phyloP scores from a whole-genome alignment of 2,329 filamentous ascomycete species.

The Tolypocladium cylindrosporum region DNA sequence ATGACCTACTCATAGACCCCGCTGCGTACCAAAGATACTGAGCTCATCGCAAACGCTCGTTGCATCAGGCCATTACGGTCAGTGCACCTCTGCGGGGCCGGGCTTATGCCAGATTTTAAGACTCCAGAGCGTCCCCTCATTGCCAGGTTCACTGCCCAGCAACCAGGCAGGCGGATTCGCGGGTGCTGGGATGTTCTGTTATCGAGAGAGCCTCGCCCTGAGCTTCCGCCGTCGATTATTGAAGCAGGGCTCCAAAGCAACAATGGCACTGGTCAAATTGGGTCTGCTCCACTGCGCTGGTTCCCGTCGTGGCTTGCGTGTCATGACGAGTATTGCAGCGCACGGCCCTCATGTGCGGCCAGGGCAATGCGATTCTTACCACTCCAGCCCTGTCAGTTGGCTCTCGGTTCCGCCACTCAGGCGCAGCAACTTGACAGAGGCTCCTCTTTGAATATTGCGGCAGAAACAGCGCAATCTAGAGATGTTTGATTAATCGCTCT shows the following conservation, averaged over 20 bases:
- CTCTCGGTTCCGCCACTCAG: neutral
- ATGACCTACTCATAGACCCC: neutral
- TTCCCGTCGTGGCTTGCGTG: neutral
- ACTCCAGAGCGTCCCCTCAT: neutral
- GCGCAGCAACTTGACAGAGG: neutral
- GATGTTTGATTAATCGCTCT: neutral
- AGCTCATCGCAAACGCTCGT: neutral
- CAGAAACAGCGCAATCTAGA: neutral
- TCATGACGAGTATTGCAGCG: neutral
- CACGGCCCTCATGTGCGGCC: neutral
- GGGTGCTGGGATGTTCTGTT: neutral
- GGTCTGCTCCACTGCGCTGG: slow-evolving; percentile 1
- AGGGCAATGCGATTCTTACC: neutral
- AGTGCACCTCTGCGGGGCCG: neutral
- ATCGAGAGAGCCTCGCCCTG: neutral
- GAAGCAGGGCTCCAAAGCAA: neutral
- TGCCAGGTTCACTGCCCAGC: neutral
- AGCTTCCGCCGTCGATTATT: neutral
- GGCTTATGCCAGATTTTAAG: neutral
- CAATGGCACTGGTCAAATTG: neutral
- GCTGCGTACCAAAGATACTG: neutral
- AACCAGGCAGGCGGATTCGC: neutral
- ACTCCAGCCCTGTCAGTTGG: neutral
- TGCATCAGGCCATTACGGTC: neutral
- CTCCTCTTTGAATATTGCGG: neutral